Conservation (phyloP, 139 green algal genomes). For the Micractinium sp. region DNA sequence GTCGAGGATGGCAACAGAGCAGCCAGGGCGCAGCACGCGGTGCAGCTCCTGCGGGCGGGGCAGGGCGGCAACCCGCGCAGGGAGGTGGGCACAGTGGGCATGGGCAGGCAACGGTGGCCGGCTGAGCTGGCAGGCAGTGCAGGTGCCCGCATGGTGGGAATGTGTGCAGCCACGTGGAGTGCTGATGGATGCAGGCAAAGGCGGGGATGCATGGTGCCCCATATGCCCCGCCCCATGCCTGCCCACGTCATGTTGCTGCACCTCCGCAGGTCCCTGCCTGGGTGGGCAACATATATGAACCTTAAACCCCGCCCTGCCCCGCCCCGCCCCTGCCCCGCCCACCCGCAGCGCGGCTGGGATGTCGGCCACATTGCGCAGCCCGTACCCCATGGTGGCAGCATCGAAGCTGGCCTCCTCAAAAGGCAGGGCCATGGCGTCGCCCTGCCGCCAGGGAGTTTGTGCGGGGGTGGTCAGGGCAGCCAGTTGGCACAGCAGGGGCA, state of each 20-base stretch:
- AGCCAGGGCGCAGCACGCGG: conserved; percentile 87
- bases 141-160: no score
- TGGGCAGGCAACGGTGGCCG: neutral
- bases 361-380: conserved; percentile 90
- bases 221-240: no score
- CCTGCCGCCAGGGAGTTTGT: conserved; percentile 79
- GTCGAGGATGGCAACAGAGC: conserved; percentile 88
- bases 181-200: no score
- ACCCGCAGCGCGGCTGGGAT: conserved; percentile 54
- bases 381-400: conserved; percentile 95
- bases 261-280: no score
- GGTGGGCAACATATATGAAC: no score
- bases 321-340: neutral
- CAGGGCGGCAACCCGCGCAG: neutral
- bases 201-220: no score
- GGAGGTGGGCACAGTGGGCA: neutral
- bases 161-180: no score
- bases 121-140: no score
- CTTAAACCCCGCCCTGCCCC: no score
- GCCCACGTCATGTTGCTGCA: no score
- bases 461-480: neutral
- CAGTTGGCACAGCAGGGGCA: no score
- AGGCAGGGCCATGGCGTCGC: conserved; percentile 92
- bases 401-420: conserved; percentile 88
- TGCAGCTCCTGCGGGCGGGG: conserved; percentile 77